Base-by-base conservation (phyloP, 1,284 basidiomycete genomes). In the Ceratobasidium sp. region DNA sequence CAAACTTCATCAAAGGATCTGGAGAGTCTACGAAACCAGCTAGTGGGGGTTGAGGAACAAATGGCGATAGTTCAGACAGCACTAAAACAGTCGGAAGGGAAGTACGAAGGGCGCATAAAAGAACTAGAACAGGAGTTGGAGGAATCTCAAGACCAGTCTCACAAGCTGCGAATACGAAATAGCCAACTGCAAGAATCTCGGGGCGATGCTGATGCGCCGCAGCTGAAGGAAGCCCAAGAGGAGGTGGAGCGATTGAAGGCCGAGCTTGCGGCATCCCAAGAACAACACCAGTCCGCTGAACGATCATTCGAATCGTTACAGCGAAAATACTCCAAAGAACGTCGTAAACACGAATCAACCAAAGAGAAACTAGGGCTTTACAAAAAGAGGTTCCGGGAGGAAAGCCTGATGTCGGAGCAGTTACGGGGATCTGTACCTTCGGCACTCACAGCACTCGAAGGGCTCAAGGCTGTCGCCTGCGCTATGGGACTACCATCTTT, bases 401-500 rank as follows among this genome's bases (percentile, higher is more conserved):
- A 70, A 14, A 46, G 23, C 9, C 14, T 28, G 14, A 44, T 70
- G 18, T 38, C 54, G n/a, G 54, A 59, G 23, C 54, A 44, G 43
- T 50, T 70, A 16, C 43, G 54, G 28, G 55, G 49, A 14, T 58
- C 67, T 9, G 52, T 55, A 8, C 52, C 52, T 3, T 54, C 67
- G 13, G 54, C 67, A 32, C 55, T 58, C 28, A 28, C 57, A 46
- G 54, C 67, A 32, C 55, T 58, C 28, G 43, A 70, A 46, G 44
- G 52, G 1, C 30, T 70, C 18, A 55, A 46, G 23, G 67, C 54
- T 35, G 54, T 70, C 21, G 44, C 58, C 1, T 44, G 23, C 26
- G 67, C 67, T 30, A 70, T 70, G 44, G 67, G 67, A n/a, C n/a
- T 70, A 28, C 67, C 67, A 16, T 55, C 67, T 4, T 21, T 70